Percentiles rank a stretch among this genome's conserved stretches.
These are phyloP conservation scores for Leucoagaricus sp. DNA, from an alignment of 1,284 basidiomycete species.

Conservation along the genomic window DNA sequence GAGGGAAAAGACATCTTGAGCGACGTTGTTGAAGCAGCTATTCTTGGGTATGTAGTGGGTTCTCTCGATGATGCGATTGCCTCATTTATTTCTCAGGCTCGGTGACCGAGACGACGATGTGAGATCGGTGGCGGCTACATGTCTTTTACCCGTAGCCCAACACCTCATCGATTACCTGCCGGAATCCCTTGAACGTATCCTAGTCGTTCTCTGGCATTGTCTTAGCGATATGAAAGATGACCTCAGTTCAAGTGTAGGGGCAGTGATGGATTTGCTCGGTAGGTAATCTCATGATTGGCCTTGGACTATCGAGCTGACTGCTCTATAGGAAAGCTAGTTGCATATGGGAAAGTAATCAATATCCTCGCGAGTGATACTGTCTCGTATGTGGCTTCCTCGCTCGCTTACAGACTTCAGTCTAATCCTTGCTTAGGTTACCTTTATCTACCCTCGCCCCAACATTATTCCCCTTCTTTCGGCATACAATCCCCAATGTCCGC, in stretches of 20 bases:
- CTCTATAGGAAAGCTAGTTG: constrained; percentile 68
- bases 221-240: constrained; percentile 95
- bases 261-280: constrained; percentile 97
- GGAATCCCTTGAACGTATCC: constrained; percentile 69
- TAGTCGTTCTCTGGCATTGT: constrained; percentile 91
- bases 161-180: constrained; percentile 81
- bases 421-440: constrained; percentile 53
- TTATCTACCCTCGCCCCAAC: constrained; percentile 83
- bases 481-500: constrained; percentile 94
- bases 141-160: constrained; percentile 83
- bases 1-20: constrained; percentile 51
- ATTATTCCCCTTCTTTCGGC: constrained; percentile 96
- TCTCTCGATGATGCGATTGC: constrained; percentile 9
- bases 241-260: constrained; percentile 93
- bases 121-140: constrained; percentile 92
- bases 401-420: constrained; percentile 10
- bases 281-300: constrained; percentile 21
- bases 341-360: constrained; percentile 77
- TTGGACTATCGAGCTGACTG: constrained; percentile 3
- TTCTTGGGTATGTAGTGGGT: constrained; percentile 70
- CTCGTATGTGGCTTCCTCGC: constrained; percentile 53
- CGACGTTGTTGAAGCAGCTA: constrained; percentile 85
- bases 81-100: constrained; percentile 52
- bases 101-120: constrained; percentile 96
- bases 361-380: constrained; percentile 68